These are phyloP conservation scores for Naganishia sp. DNA, from an alignment of 1,284 basidiomycete genomes.

Conservation along the genomic window DNA sequence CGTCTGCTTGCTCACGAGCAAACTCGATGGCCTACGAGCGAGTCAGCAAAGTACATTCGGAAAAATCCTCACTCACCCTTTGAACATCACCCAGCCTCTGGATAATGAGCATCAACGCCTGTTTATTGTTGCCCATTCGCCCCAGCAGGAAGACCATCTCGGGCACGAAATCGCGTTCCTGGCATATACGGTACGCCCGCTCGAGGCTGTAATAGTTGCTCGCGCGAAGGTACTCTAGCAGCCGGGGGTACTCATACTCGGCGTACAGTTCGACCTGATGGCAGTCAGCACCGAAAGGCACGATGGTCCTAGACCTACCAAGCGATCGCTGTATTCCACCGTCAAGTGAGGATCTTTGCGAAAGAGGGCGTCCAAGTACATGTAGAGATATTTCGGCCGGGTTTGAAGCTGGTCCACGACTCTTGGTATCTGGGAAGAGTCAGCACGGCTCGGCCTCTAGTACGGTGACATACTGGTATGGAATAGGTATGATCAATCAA, in stretches of 20 bases:
- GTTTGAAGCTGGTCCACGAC: constrained; percentile 84
- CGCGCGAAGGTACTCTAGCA: constrained; percentile 89
- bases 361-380: constrained; percentile 89
- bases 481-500: constrained; percentile 94
- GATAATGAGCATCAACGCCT: constrained; percentile 91
- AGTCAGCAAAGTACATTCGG: constrained; percentile 2
- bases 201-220: constrained; percentile 92
- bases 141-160: constrained; percentile 99
- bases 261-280: constrained; percentile 83
- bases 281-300: neutral
- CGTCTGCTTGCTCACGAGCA: constrained; percentile 94
- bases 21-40: constrained; percentile 85
- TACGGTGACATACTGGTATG: constrained; percentile 70
- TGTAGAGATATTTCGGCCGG: constrained; percentile 79
- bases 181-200: constrained; percentile 84
- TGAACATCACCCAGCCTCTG: constrained; percentile 91
- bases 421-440: constrained; percentile 65
- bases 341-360: constrained; percentile 81
- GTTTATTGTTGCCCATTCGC: constrained; percentile 95
- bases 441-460: neutral
- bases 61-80: constrained; percentile 60
- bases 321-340: constrained; percentile 77
- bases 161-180: constrained; percentile 78
- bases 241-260: constrained; percentile 72
- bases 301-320: constrained; percentile 57